These are phyloP conservation scores for Podaxis sp. DNA, from an alignment of 768 basidiomycete genomes.

Conservation along the genomic window DNA sequence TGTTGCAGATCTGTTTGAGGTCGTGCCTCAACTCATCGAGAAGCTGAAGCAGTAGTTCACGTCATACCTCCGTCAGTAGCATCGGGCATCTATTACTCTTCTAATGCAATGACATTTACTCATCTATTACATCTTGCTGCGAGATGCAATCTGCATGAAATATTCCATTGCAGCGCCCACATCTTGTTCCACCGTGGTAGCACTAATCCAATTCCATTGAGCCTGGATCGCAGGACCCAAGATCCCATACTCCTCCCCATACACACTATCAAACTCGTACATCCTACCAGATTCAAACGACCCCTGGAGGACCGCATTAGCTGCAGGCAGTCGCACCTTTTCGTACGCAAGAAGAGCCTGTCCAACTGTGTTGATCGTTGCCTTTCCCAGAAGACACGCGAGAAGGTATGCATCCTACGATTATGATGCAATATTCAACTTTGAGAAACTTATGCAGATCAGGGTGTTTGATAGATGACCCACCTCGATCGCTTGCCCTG, in stretches of 20 bases:
- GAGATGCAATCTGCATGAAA: conserved; percentile 3
- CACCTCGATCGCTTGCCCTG: conserved; percentile 45
- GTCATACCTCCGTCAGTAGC: conserved; percentile 2
- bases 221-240: conserved; percentile 35
- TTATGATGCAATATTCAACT: conserved; percentile 14
- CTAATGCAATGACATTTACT: conserved; percentile 1
- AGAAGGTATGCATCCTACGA: conserved; percentile 25
- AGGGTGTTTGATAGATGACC: background rate
- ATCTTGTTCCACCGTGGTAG: conserved; percentile 30
- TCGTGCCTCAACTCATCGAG: conserved; percentile 84
- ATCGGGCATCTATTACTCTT: background rate
- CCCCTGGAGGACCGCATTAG: conserved; percentile 27
- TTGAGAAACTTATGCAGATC: conserved; percentile 12
- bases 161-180: conserved; percentile 14
- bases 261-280: conserved; percentile 33
- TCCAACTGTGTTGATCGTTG: background rate
- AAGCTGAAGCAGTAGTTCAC: conserved; percentile 59
- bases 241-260: conserved; percentile 29
- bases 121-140: background rate
- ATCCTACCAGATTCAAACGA: conserved; percentile 31
- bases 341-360: conserved; percentile 13
- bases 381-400: background rate
- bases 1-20: conserved; percentile 90
- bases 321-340: conserved; percentile 27
- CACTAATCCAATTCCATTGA: conserved; percentile 40